Base-by-base conservation (phyloP, 306 rosid genomes). In the Pterocarpus macrocarpus region DNA sequence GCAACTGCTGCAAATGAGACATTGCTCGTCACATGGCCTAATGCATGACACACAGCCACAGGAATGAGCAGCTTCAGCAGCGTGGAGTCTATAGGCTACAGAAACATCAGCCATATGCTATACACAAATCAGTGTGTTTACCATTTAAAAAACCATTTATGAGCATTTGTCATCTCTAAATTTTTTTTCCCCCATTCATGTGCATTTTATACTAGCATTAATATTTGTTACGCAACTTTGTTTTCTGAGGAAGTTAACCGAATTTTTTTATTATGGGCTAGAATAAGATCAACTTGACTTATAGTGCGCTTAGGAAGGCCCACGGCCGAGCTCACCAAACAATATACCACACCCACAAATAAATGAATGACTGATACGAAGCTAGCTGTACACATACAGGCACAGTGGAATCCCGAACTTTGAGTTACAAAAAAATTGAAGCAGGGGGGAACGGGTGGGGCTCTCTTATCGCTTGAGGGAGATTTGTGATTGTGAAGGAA, bases 1-100 rank as follows among this genome's bases (percentile, higher is more conserved):
- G 97, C 99, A 50, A 95, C 99, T 5, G 99, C 99, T 7, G 99
- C 99, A 79, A 95, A 95, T 71, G 97, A 95, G 16, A 95, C 99
- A 88, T 95, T 95, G 81, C 94, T 89, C 85, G 91, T 92, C 81
- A 95, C 99, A 75, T 95, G 99, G 83, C 99, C 99, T 67, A 95
- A 86, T 16, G 97, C 97, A 43, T 95, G 99, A 71, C 99, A 92
- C 80, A 89, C 80, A 12, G 97, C 97, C 66, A 95, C 97, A 4
- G 97, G 99, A 71, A 91, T 90, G 79, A 95, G 89, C 72, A 95
- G 39, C 71, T 81, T 78, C 94, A 95, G 78, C 67, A 80, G 87
- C 83, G 80, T 86, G 41, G 83, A 56, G 67, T 86, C 90, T 12
- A 86, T 86, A 4, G 90, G 90, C 90, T 86, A 67, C 87, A 80